These are phyloP conservation scores for Fonsecaea pedrosoi DNA, from an alignment of 2,329 filamentous ascomycete species.

Conservation along the genomic window DNA sequence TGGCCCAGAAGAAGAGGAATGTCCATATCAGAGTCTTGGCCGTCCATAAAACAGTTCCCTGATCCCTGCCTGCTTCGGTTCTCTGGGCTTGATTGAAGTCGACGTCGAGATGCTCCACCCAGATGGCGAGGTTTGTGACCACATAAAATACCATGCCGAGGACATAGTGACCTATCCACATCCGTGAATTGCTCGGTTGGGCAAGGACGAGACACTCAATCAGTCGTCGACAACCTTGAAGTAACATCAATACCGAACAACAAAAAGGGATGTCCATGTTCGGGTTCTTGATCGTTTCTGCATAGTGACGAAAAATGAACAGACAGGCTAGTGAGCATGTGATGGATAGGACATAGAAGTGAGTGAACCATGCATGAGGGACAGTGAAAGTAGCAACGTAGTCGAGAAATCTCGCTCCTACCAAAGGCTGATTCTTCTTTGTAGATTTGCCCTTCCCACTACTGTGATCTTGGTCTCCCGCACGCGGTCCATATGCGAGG, in stretches of 20 bases:
- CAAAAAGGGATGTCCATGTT: slow-evolving; percentile 56
- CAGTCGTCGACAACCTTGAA: slow-evolving; percentile 77
- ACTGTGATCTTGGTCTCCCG: background rate
- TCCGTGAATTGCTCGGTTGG: slow-evolving; percentile 73
- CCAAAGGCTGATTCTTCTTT: slow-evolving; percentile 3
- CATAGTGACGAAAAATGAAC: slow-evolving; percentile 42
- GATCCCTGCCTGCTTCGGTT: background rate
- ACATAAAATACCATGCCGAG: slow-evolving; percentile 81
- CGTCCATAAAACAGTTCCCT: slow-evolving; percentile 15
- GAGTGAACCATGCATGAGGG: slow-evolving; percentile 86
- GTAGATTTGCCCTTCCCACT: background rate
- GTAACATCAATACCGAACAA: slow-evolving; percentile 73
- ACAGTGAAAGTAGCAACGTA: slow-evolving; percentile 65
- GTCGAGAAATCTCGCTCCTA: slow-evolving; percentile 52
- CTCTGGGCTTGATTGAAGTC: background rate
- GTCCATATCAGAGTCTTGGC: slow-evolving; percentile 17
- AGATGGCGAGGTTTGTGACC: slow-evolving; percentile 74
- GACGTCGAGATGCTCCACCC: slow-evolving; percentile 68
- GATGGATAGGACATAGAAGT: slow-evolving; percentile 82
- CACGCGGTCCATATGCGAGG: slow-evolving; percentile 65
- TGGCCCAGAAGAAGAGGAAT: slow-evolving; percentile 71
- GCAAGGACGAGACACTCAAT: slow-evolving; percentile 71
- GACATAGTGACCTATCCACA: slow-evolving; percentile 86
- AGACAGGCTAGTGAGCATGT: slow-evolving; percentile 76
- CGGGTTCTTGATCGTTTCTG: slow-evolving; percentile 50